A percentile compares a stretch with the other conserved stretches of the same genome.
Evolutionary conservation across 2,329 filamentous ascomycete species (phyloP).

Genomic region (Verticillium albo-atrum): DNA sequence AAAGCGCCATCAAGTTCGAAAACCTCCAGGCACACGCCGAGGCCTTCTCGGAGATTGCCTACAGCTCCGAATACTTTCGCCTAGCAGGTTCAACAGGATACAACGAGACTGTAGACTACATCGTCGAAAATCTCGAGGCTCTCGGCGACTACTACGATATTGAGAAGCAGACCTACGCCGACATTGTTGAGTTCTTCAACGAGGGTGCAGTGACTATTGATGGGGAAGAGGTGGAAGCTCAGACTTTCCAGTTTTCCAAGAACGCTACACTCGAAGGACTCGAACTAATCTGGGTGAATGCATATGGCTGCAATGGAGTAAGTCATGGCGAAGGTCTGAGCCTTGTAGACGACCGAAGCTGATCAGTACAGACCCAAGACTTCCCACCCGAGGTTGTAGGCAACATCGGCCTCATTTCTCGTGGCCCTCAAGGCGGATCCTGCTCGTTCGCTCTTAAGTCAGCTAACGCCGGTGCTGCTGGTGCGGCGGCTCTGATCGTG

Average conservation of each 20-base stretch:
- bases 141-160: conserved; percentile 26
- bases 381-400: conserved; percentile 42
- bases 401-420: conserved; percentile 50
- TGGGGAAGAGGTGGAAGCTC: conserved; percentile 15
- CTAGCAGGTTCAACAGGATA: conserved; percentile 28
- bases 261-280: conserved; percentile 27
- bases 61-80: conserved; percentile 22
- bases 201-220: conserved; percentile 13
- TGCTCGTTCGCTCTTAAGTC: conserved; percentile 55
- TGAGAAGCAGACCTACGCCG: conserved; percentile 22
- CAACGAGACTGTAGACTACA: conserved; percentile 26
- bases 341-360: background rate
- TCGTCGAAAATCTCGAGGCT: conserved; percentile 25
- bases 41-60: conserved; percentile 23
- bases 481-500: conserved; percentile 50
- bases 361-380: conserved; percentile 25
- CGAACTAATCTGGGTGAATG: conserved; percentile 37
- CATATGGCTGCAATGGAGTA: conserved; percentile 41
- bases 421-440: conserved; percentile 31
- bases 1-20: conserved; percentile 17
- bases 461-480: conserved; percentile 45
- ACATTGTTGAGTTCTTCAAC: conserved; percentile 17
- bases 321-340: no score
- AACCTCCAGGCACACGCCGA: conserved; percentile 23
- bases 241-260: conserved; percentile 28